Percentiles rank a stretch among this genome's conserved stretches.
Conservation (phyloP, 1,284 basidiomycete species). For the Clitocybe nebularis region DNA sequence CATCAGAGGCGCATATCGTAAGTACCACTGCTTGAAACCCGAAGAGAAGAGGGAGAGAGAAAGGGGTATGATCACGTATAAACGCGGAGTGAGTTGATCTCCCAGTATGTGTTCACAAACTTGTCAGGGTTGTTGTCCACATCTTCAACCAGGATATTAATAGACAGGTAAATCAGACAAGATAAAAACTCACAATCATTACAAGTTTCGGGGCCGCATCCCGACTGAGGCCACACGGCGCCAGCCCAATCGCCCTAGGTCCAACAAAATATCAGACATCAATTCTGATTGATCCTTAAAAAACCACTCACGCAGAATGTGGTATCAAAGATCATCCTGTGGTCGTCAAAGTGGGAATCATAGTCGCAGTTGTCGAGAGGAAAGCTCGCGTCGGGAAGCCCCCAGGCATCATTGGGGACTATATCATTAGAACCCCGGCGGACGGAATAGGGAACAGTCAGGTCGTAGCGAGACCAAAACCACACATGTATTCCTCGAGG, state of each 20-base stretch:
- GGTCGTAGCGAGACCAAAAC: conserved; percentile 48
- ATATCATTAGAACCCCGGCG: conserved; percentile 23
- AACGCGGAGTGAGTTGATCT: conserved; percentile 52
- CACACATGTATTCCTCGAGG: conserved; percentile 43
- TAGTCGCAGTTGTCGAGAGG: conserved; percentile 39
- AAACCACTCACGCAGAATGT: conserved; percentile 45
- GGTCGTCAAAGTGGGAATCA: conserved; percentile 41
- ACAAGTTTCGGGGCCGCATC: conserved; percentile 34
- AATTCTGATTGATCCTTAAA: background rate
- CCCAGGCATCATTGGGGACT: conserved; percentile 35
- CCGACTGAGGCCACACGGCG: conserved; percentile 26
- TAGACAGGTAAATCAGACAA: conserved; percentile 1
- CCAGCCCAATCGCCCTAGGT: conserved; percentile 53
- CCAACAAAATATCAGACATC: conserved; percentile 3
- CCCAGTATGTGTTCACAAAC: conserved; percentile 62
- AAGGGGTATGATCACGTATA: conserved; percentile 40
- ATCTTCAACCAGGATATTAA: conserved; percentile 28
- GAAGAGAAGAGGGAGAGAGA: too few species aligned
- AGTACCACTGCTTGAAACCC: too few species aligned
- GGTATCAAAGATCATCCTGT: conserved; percentile 48
- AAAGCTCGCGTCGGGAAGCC: conserved; percentile 47
- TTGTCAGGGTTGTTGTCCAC: conserved; percentile 51
- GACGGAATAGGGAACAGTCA: conserved; percentile 37
- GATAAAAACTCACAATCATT: conserved; percentile 33
- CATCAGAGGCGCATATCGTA: too few species aligned